phyloP scores from a whole-genome alignment of 306 rosid genomes.

The Leucaena leucocephala region DNA sequence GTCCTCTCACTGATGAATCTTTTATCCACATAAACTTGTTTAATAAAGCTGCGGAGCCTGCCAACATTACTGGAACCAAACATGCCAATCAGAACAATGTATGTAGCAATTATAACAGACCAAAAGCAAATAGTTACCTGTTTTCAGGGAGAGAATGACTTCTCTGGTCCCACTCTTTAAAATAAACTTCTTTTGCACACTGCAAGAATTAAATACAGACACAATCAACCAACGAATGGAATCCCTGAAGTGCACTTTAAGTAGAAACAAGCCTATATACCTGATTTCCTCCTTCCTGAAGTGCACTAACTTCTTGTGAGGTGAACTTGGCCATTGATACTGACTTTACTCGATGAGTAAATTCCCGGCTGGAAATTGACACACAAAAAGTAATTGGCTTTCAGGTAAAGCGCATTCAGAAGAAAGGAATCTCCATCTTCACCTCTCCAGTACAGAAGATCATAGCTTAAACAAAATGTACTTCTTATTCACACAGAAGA shows the following conservation, averaged over 20 bases:
- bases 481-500: neutral
- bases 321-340: conserved; percentile 90
- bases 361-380: conserved; percentile 80
- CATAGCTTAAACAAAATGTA: conserved; percentile 25
- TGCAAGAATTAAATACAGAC: conserved; percentile 41
- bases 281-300: conserved; percentile 96
- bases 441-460: conserved; percentile 24
- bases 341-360: conserved; percentile 92
- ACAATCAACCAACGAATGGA: conserved; percentile 18
- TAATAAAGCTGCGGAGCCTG: conserved; percentile 85
- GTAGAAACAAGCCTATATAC: conserved; percentile 42
- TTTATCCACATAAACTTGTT: conserved; percentile 84
- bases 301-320: conserved; percentile 86
- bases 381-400: conserved; percentile 31
- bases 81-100: conserved; percentile 49
- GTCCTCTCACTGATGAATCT: conserved; percentile 72
- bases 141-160: conserved; percentile 78
- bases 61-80: conserved; percentile 72
- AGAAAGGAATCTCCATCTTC: conserved; percentile 24
- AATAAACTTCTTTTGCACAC: conserved; percentile 80
- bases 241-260: conserved; percentile 26
- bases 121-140: conserved; percentile 54
- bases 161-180: conserved; percentile 84
- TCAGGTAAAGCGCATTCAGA: conserved; percentile 18
- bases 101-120: conserved; percentile 21